Evolutionary conservation across 2,329 filamentous ascomycete species (phyloP), one percentile per base, ranked within the genome.

Genomic region (Beauveria australis): DNA sequence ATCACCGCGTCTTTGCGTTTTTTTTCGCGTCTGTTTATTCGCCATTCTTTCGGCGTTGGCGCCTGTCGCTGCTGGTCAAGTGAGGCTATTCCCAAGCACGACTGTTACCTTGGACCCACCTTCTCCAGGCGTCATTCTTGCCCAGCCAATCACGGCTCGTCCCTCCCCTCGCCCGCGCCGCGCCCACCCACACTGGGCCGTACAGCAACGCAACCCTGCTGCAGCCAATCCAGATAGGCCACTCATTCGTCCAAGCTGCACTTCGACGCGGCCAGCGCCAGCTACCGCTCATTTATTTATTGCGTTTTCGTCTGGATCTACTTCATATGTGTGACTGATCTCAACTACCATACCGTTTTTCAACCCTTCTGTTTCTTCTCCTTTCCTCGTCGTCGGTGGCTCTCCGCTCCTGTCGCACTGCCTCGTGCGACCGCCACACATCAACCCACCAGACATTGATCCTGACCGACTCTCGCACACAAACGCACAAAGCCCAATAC

Each of bases 11-110:
- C 54, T 41, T 37, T 53, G 56, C 59, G 53, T 59, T 56, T 33
- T 53, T 68, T 69, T 72, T 66, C 56, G 62, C 53, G 41, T 55
- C 28, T 22, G 52, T 47, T 22, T 18, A 60, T 53, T 37, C 24
- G 14, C 26, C 8, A 28, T 41, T 44, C 51, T 26, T 61, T 56
- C 49, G 47, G 46, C 52, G 51, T 60, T 56, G 49, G 51, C 59
- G 53, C 54, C 62, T 58, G 62, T 52, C 53, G 52, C 53, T 28
- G 57, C 43, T 51, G 54, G 62, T 64, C 61, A 67, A 64, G 71
- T 76, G 74, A 76, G 71, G 74, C 72, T 76, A 76, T 76, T 76
- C 74, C 66, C 72, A 74, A 64, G 53, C 61, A 59, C 61, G 53
- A 61, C 61, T 61, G 53, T 59, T 37, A 37, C 60, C 26, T 9